Evolutionary conservation across 495 filamentous ascomycete species (phyloP).

Genomic region (Hypoxylon rickii): DNA sequence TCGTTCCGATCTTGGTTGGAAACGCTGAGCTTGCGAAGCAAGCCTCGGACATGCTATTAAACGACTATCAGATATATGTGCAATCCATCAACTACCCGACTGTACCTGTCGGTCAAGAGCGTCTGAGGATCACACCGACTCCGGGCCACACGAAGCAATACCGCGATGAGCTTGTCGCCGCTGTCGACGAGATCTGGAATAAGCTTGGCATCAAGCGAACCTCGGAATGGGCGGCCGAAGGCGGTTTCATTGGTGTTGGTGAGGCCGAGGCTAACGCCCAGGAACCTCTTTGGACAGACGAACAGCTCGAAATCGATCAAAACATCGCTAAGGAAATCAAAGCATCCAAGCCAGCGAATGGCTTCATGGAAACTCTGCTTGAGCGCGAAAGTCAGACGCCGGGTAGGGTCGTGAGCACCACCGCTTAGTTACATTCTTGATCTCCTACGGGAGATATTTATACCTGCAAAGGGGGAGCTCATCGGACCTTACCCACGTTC

Average conservation of each 20-base stretch:
- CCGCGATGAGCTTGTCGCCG: slow-evolving; percentile 82
- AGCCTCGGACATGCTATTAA: slow-evolving; percentile 85
- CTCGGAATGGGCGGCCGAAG: slow-evolving; percentile 85
- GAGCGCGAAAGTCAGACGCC: slow-evolving; percentile 39
- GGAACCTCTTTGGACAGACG: slow-evolving; percentile 81
- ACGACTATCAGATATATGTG: slow-evolving; percentile 91
- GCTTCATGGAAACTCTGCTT: slow-evolving; percentile 46
- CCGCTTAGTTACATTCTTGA: slow-evolving; percentile 25
- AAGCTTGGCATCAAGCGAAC: slow-evolving; percentile 89
- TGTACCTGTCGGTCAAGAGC: slow-evolving; percentile 93
- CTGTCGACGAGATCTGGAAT: slow-evolving; percentile 84
- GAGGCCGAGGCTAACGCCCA: slow-evolving; percentile 59
- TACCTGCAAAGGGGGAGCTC: slow-evolving; percentile 36
- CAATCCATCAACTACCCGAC: slow-evolving; percentile 99
- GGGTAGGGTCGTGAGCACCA: slow-evolving; percentile 22
- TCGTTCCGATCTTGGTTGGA: slow-evolving; percentile 91
- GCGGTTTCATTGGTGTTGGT: slow-evolving; percentile 93
- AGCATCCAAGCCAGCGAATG: slow-evolving; percentile 38
- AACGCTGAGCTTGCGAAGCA: slow-evolving; percentile 91
- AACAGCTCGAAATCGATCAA: slow-evolving; percentile 73
- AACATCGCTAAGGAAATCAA: slow-evolving; percentile 57
- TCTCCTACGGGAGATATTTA: slow-evolving; percentile 10
- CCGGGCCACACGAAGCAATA: slow-evolving; percentile 84
- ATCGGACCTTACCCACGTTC: slow-evolving; percentile 40
- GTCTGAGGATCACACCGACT: slow-evolving; percentile 92